Percentiles rank a stretch among this genome's conserved stretches.
phyloP scores from a whole-genome alignment of 345 rosid species.

The Populus nigra region DNA sequence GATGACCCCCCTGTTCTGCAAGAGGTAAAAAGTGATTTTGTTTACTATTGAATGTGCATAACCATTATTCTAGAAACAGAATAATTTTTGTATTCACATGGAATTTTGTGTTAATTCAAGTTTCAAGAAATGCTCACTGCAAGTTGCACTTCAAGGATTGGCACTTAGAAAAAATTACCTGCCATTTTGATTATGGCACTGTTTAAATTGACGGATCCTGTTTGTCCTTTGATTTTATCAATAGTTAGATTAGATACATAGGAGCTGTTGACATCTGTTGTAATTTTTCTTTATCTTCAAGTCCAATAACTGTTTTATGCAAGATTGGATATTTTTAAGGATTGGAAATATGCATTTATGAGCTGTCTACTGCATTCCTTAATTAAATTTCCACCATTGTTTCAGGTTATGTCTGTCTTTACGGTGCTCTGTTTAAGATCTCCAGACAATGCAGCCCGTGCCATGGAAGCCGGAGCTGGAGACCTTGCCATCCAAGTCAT shows the following conservation, averaged over 20 bases:
- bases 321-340: not conserved
- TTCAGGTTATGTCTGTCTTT: slow-evolving; percentile 72
- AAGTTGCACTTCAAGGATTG: not conserved
- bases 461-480: slow-evolving; percentile 93
- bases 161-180: not conserved
- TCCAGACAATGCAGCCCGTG: slow-evolving; percentile 76
- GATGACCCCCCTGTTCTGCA: slow-evolving; percentile 81
- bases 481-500: slow-evolving; percentile 82
- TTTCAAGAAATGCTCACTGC: not conserved
- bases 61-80: not conserved
- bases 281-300: not conserved
- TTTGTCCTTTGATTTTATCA: too few relatives aligned
- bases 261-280: too few relatives aligned
- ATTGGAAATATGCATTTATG: not conserved
- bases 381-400: not conserved
- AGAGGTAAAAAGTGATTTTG: slow-evolving; percentile 53
- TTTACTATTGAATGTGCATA: not conserved
- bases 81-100: not conserved
- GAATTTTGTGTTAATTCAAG: not conserved
- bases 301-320: not conserved
- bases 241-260: too few relatives aligned
- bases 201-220: too few relatives aligned
- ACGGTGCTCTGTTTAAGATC: slow-evolving; percentile 80
- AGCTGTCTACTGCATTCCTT: not conserved
- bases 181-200: not conserved